Evolutionary conservation across 495 filamentous ascomycete species (phyloP), one percentile per base, ranked within the genome.

Genomic region (Darksidea phi): DNA sequence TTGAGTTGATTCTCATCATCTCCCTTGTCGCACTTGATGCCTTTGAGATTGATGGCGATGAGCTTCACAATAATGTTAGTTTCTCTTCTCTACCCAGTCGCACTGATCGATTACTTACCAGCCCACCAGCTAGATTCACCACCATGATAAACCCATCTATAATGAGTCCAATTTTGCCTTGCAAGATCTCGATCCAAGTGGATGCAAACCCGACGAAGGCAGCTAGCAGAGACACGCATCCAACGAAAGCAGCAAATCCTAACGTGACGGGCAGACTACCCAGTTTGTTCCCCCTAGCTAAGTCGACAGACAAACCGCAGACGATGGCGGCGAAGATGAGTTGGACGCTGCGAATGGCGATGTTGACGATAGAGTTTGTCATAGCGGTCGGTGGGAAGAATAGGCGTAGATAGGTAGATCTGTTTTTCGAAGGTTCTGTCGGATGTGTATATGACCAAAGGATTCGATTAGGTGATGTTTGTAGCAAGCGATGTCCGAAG

Each of bases 41-140:
- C 49, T 10, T 72, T 67, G 17, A 82, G 71, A 6, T 75, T 72
- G 53, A 78, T 48, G 2, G 80, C 79, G 68, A 76, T 74, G 34
- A 78, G 74, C 81, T 82, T 41, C 34, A 12, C 7, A 13, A 15
- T 15, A 48, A 38, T 6, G 48, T 25, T 20, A 34, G 20, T 18
- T 41, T 25, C 21, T 2, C 20, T 2, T 21, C 7, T 21, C 6
- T 4, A 36, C 20, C 21, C 17, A 28, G 18, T n/a, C n/a, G n/a
- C n/a, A n/a, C n/a, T 6, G 36, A 41, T 24, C 42, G 10, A 41
- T 21, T 11, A 80, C 83, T 64, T 77, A 84, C 82, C 52, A 83
- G 77, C 18, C 76, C 83, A 32, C 77, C 80, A 12, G 77, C 80
- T 3, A 84, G 69, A 71, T 28, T 59, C 25, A 54, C 10, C 1